Evolutionary conservation across 2,329 filamentous ascomycete genomes (phyloP), one percentile per base, ranked within the genome.

Genomic region (Rhexocercosporidium sp.): DNA sequence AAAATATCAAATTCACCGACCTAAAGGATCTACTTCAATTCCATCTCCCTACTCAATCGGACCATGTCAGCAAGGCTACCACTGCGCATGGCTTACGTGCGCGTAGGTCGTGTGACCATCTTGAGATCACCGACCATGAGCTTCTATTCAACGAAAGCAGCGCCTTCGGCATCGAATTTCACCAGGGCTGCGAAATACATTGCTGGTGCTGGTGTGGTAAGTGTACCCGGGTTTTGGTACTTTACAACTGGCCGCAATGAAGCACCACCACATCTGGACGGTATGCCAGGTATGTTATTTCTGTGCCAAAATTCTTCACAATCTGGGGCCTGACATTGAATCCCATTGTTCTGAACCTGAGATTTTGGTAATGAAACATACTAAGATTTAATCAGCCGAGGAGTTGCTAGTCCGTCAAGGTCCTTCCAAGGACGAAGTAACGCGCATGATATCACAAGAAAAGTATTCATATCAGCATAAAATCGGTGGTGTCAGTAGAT

Each of bases 391-490:
- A 37, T 6, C 12, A 37, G 34, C 34, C 34, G 53, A 29, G 31
- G 3, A 39, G 4, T 20, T 56, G 29, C 7, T 12, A 14, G 31
- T 9, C 18, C 22, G 3, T 37, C 53, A 9, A 20, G 34, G 53
- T 22, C n/a, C 29, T 39, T 37, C 59, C 14, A 61, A n/a, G 37
- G 59, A 61, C 3, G 59, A 61, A 46, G 41, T 61, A 18, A 61
- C 59, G 18, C 22, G 59, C 12, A 61, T 47, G 29, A 39, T 47
- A 2, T 61, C 59, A 18, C 68, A 73, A 56, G 70, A 74, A 39
- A 71, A 71, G 3, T 61, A 61, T 27, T 61, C 59, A 18, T 29
- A 11, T 20, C n/a, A 29, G 16, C 18, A 22, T 6, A 49, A 37
- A 29, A n/a, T 49, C 14, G 59, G 34, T 22, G n/a, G 59, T 34